phyloP scores from a whole-genome alignment of 805 yeast genomes.

The Metschnikowia kunwiensis region DNA sequence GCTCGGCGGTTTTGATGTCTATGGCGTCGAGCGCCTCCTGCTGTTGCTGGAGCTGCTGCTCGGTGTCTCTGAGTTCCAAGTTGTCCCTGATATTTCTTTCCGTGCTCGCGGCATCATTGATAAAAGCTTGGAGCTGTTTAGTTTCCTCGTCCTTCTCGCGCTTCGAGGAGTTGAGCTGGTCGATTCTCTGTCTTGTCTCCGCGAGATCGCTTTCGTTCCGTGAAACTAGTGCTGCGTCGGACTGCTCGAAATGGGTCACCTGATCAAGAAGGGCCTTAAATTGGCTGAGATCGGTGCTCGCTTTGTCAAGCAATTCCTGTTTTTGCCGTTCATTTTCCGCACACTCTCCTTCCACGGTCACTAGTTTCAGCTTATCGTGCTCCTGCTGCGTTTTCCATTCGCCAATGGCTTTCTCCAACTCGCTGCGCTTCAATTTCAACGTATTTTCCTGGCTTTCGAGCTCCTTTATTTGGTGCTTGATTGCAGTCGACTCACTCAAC shows the following conservation, averaged over 20 bases:
- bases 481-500: conserved; percentile 44
- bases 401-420: conserved; percentile 5
- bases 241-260: conserved; percentile 22
- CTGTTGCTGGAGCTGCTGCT: conserved; percentile 34
- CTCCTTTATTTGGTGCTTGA: conserved; percentile 38
- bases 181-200: conserved; percentile 1
- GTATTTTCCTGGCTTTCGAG: conserved; percentile 21
- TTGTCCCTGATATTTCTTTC: conserved; percentile 65
- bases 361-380: conserved; percentile 7
- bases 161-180: conserved; percentile 13
- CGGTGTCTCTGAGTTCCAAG: conserved; percentile 51
- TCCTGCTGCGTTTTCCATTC: conserved; percentile 5
- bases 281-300: conserved; percentile 1
- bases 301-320: conserved; percentile 1
- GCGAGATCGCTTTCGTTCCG: conserved; percentile 18
- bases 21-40: conserved; percentile 42
- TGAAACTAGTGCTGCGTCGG: conserved; percentile 21
- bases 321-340: neutral
- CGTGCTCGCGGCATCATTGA: conserved; percentile 56
- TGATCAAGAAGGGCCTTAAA: conserved; percentile 7
- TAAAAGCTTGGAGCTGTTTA: conserved; percentile 35
- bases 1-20: conserved; percentile 57
- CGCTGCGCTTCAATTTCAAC: conserved; percentile 14
- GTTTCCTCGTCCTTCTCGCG: conserved; percentile 22
- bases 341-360: conserved; percentile 3